A percentile compares a stretch with the other conserved stretches of the same genome.
phyloP scores from a whole-genome alignment of 495 filamentous ascomycete species.

The Letharia columbiana region DNA sequence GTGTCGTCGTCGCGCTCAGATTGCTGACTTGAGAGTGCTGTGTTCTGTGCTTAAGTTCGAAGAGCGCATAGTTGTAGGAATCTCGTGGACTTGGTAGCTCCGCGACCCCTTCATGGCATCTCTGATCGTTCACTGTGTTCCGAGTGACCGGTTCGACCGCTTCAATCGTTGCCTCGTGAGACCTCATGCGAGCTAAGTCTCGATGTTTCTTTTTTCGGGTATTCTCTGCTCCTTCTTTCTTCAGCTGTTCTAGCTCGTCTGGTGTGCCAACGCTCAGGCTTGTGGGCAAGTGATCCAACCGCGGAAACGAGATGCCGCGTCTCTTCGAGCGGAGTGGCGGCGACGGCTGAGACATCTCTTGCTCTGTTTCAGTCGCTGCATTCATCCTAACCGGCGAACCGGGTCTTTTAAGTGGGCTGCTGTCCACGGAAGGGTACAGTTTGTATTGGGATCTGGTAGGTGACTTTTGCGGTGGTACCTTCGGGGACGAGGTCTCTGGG shows the following conservation, averaged over 20 bases:
- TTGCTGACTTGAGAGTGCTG: not conserved
- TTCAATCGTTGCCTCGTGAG: slow-evolving; percentile 5
- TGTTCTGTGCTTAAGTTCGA: not conserved
- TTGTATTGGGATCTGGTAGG: slow-evolving; percentile 12
- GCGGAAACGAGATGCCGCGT: not conserved
- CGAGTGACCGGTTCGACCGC: not conserved
- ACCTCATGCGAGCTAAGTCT: slow-evolving; percentile 9
- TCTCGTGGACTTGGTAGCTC: slow-evolving; percentile 5
- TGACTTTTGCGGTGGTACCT: slow-evolving; percentile 13
- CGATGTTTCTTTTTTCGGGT: slow-evolving; percentile 1
- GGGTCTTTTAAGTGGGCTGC: slow-evolving; percentile 9
- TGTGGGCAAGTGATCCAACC: not conserved
- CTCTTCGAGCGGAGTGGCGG: slow-evolving; percentile 11
- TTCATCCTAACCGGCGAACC: slow-evolving; percentile 9
- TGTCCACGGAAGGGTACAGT: slow-evolving; percentile 2
- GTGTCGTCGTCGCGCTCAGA: slow-evolving; percentile 2
- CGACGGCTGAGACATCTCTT: slow-evolving; percentile 3
- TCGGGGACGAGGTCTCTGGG: slow-evolving; percentile 15
- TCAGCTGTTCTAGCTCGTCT: slow-evolving; percentile 5
- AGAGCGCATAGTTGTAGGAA: not conserved
- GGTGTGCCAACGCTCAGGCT: slow-evolving; percentile 2
- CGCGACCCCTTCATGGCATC: not conserved
- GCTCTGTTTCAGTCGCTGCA: not conserved
- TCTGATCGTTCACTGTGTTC: not conserved
- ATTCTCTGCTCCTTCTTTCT: not conserved